A percentile compares a stretch with the other conserved stretches of the same genome.
These are phyloP conservation scores for Kodamaea fukazawae DNA, from an alignment of 805 yeast genomes.

Conservation along the genomic window DNA sequence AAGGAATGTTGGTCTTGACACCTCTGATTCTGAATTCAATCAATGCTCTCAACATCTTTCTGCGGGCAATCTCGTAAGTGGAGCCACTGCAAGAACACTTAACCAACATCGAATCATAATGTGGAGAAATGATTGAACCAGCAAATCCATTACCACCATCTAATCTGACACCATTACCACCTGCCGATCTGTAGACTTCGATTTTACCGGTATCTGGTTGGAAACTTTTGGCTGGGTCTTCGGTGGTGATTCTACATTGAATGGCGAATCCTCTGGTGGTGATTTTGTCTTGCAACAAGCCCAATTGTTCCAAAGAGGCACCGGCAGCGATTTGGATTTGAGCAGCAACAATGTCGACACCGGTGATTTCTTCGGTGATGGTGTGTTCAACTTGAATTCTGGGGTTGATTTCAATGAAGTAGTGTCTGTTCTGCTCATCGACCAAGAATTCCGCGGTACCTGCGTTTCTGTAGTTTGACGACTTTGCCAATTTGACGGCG, in stretches of 20 bases:
- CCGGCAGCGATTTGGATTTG: slow-evolving; percentile 99
- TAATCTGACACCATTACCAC: slow-evolving; percentile 98
- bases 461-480: slow-evolving; percentile 91
- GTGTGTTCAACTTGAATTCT: slow-evolving; percentile 98
- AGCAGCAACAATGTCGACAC: slow-evolving; percentile 96
- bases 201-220: slow-evolving; percentile 98
- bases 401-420: slow-evolving; percentile 97
- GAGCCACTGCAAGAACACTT: slow-evolving; percentile 97
- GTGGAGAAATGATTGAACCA: slow-evolving; percentile 94
- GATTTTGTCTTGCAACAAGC: slow-evolving; percentile 89
- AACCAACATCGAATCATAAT: slow-evolving; percentile 97
- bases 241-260: slow-evolving; percentile 98
- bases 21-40: slow-evolving; percentile 99
- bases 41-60: slow-evolving; percentile 96
- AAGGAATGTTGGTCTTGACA: slow-evolving; percentile 97
- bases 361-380: slow-evolving; percentile 97
- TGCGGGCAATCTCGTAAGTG: slow-evolving; percentile 91
- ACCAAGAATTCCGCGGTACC: slow-evolving; percentile 98
- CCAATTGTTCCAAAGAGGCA: slow-evolving; percentile 87
- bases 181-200: slow-evolving; percentile 96
- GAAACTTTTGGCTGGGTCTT: slow-evolving; percentile 93
- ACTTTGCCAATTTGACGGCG: slow-evolving; percentile 87
- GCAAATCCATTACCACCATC: slow-evolving; percentile 99
- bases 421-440: slow-evolving; percentile 90
- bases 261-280: slow-evolving; percentile 97